Conservation (phyloP, 805 yeast species). For the Pichia occidentalis region DNA sequence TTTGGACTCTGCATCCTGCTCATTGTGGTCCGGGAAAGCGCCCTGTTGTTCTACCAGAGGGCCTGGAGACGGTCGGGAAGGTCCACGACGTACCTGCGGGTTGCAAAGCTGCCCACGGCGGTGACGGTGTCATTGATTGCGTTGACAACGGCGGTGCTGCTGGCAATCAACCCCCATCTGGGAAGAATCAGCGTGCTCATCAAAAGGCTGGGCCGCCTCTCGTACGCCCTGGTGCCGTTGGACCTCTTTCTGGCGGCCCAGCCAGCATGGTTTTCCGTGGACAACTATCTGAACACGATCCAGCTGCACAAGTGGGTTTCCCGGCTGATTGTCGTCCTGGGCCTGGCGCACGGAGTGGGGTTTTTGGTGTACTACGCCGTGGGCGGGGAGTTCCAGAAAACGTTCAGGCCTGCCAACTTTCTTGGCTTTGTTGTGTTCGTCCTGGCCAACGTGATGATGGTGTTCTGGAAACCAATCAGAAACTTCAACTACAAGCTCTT, state of each 20-base stretch:
- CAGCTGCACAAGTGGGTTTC: slow-evolving; percentile 69
- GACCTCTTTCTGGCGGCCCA: slow-evolving; percentile 49
- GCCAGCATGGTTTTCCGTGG: slow-evolving; percentile 44
- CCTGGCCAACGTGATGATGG: slow-evolving; percentile 31
- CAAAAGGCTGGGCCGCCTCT: slow-evolving; percentile 57
- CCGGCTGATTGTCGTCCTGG: slow-evolving; percentile 42
- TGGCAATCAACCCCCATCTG: slow-evolving; percentile 25
- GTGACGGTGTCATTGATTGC: slow-evolving; percentile 3
- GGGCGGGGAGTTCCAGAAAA: slow-evolving; percentile 31
- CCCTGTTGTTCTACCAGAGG: slow-evolving; percentile 29
- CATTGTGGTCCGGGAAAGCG: slow-evolving; percentile 29
- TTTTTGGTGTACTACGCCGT: slow-evolving; percentile 41
- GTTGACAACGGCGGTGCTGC: neutral
- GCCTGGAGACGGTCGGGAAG: slow-evolving; percentile 36
- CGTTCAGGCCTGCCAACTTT: slow-evolving; percentile 37
- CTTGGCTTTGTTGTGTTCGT: slow-evolving; percentile 44
- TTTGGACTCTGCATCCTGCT: slow-evolving; percentile 38
- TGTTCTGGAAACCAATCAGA: slow-evolving; percentile 43
- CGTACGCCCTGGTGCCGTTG: slow-evolving; percentile 53
- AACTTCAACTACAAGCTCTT: slow-evolving; percentile 44
- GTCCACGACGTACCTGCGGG: slow-evolving; percentile 30
- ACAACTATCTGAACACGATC: slow-evolving; percentile 47
- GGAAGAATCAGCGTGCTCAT: slow-evolving; percentile 32
- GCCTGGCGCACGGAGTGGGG: slow-evolving; percentile 46
- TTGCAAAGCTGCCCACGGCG: slow-evolving; percentile 21